Conservation (phyloP, 1,284 basidiomycete genomes). For the Tilletia indica region DNA sequence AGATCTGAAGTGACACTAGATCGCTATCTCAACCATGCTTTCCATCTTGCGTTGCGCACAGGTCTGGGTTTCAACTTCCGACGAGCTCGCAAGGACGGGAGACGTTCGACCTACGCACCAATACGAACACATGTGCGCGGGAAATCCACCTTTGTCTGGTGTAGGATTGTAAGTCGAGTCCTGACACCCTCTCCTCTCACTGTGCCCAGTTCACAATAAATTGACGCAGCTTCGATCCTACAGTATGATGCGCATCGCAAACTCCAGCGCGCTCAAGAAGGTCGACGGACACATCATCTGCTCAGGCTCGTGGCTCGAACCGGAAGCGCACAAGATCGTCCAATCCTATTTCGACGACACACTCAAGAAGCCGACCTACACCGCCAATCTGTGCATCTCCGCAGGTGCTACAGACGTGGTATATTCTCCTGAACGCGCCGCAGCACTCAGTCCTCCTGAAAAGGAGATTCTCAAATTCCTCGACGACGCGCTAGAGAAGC, state of each 20-base stretch:
- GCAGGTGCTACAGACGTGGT: neutral
- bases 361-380: neutral
- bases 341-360: neutral
- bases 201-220: neutral
- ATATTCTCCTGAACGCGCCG: too few species aligned
- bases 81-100: too few species aligned
- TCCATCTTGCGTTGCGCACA: too few species aligned
- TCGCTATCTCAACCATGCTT: too few species aligned
- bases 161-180: neutral
- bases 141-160: neutral
- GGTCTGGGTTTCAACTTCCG: too few species aligned
- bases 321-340: neutral
- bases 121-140: neutral
- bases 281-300: neutral
- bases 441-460: too few species aligned
- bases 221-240: neutral
- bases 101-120: too few species aligned
- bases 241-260: neutral
- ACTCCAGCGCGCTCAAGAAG: neutral
- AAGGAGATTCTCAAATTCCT: neutral
- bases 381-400: neutral
- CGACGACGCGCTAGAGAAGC: neutral
- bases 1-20: too few species aligned
- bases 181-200: neutral
- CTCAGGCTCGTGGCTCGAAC: slow-evolving; percentile 5